Conservation (phyloP, 2,329 filamentous ascomycete species). For the Penicillium sp. region DNA sequence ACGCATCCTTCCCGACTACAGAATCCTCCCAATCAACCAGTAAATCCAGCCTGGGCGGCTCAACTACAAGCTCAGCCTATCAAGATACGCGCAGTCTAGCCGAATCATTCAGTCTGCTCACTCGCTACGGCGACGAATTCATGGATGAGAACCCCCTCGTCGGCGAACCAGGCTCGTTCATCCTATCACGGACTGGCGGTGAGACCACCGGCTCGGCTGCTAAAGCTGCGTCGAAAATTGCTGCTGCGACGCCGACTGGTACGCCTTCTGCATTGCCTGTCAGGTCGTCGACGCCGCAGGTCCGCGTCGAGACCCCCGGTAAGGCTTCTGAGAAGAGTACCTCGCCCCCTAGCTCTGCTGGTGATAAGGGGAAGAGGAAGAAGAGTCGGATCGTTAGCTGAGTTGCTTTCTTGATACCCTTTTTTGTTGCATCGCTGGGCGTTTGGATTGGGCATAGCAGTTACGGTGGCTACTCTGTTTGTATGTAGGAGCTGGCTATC, state of each 20-base stretch:
- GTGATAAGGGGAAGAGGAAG: constrained; percentile 37
- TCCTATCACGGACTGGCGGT: constrained; percentile 46
- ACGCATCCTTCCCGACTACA: constrained; percentile 15
- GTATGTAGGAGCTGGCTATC: background rate
- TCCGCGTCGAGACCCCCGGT: constrained; percentile 33
- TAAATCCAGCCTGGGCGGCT: constrained; percentile 27
- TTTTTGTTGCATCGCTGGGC: constrained; percentile 8
- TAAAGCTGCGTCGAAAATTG: constrained; percentile 20
- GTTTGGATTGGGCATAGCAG: constrained; percentile 4
- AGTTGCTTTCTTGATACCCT: constrained; percentile 26
- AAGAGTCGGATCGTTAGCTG: constrained; percentile 34
- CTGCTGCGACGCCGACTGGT: background rate
- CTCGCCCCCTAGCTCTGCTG: constrained; percentile 34
- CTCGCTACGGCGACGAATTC: constrained; percentile 58
- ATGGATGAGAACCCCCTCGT: constrained; percentile 63
- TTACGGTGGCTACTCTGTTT: background rate
- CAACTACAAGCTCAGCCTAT: constrained; percentile 24
- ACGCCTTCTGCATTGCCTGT: constrained; percentile 13
- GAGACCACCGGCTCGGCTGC: constrained; percentile 27
- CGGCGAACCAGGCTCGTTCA: constrained; percentile 62
- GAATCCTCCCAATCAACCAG: constrained; percentile 23
- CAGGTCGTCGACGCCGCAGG: constrained; percentile 31
- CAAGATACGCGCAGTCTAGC: constrained; percentile 43
- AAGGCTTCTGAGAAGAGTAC: constrained; percentile 32
- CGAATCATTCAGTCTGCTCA: constrained; percentile 51